Conservation (phyloP, 1,284 basidiomycete species). For the Cryptococcus maquisensis region DNA sequence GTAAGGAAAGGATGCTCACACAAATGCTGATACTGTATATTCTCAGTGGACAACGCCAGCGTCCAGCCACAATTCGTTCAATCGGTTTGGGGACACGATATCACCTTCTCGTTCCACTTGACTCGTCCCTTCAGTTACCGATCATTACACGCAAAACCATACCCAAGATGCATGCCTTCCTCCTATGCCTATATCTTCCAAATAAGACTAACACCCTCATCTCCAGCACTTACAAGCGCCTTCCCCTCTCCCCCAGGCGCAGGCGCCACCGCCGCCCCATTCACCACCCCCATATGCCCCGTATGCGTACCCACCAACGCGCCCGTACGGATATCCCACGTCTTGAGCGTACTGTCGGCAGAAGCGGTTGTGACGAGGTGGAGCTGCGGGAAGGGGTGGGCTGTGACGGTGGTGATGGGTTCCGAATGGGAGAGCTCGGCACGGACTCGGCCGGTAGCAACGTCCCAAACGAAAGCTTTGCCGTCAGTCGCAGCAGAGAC, state of each 20-base stretch:
- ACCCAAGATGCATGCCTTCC: no score
- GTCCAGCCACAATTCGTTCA: no score
- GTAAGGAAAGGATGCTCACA: no score
- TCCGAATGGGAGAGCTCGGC: conserved; percentile 63
- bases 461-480: conserved; percentile 90
- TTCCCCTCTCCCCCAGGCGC: conserved; percentile 48
- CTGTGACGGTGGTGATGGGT: conserved; percentile 74
- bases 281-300: conserved; percentile 76
- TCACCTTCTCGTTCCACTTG: no score
- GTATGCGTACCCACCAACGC: conserved; percentile 70
- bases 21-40: no score
- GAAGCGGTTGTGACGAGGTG: conserved; percentile 77
- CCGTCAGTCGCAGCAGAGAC: conserved; percentile 91
- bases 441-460: conserved; percentile 74
- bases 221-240: conserved; percentile 74
- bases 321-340: conserved; percentile 90
- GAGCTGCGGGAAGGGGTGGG: conserved; percentile 62
- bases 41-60: no score
- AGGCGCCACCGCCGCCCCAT: conserved; percentile 64
- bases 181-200: conserved; percentile 48
- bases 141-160: no score
- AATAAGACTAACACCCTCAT: conserved; percentile 77
- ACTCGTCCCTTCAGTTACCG: no score
- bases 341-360: conserved; percentile 77
- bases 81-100: no score